Percentiles rank a stretch among this genome's conserved stretches.
phyloP scores from a whole-genome alignment of 2,329 filamentous ascomycete species.

The Rhinocladiella mackenziei region DNA sequence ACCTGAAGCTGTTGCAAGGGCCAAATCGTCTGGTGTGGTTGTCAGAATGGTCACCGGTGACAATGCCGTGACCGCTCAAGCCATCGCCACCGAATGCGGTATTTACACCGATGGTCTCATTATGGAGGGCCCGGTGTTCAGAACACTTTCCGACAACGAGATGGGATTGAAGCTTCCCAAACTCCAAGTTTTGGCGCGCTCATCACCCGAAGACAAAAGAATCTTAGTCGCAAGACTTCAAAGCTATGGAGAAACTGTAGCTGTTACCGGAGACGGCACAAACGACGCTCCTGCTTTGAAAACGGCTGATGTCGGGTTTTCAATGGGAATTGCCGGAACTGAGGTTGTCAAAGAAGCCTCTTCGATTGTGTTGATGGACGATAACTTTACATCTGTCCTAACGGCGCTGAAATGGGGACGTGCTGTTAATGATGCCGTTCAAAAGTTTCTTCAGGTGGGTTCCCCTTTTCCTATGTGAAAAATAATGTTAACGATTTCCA shows the following conservation, averaged over 20 bases:
- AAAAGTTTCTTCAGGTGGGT: constrained; percentile 60
- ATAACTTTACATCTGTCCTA: constrained; percentile 82
- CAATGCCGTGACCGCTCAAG: constrained; percentile 72
- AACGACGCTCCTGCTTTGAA: constrained; percentile 82
- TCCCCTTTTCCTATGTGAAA: no score
- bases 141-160: constrained; percentile 63
- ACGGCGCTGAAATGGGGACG: constrained; percentile 78
- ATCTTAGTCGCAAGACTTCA: constrained; percentile 68
- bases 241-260: constrained; percentile 72
- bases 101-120: constrained; percentile 68
- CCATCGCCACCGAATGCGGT: constrained; percentile 74
- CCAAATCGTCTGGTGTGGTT: constrained; percentile 70
- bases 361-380: constrained; percentile 81
- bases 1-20: constrained; percentile 66
- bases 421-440: constrained; percentile 71
- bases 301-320: constrained; percentile 77
- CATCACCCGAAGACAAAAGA: constrained; percentile 72
- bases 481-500: constrained; percentile 54
- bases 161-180: constrained; percentile 65
- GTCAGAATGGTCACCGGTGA: constrained; percentile 85
- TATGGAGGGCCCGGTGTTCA: constrained; percentile 75
- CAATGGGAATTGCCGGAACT: constrained; percentile 81
- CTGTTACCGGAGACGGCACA: constrained; percentile 78
- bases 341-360: constrained; percentile 83
- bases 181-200: constrained; percentile 67